These are phyloP conservation scores for Astragalus membranaceus DNA, from an alignment of 306 rosid species.

Conservation along the genomic window DNA sequence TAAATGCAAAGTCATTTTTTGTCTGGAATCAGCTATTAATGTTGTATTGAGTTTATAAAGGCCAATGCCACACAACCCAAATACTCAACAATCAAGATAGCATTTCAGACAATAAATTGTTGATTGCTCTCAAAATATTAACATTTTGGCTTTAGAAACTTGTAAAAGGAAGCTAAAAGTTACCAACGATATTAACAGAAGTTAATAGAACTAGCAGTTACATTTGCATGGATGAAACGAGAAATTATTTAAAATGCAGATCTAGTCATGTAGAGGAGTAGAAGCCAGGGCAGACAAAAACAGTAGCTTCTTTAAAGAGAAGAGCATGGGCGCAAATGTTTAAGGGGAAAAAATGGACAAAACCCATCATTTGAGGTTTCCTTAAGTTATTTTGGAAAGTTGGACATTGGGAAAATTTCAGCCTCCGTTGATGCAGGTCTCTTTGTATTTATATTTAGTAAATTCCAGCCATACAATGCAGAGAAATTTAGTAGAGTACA, in stretches of 20 bases:
- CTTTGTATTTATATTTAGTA: neutral
- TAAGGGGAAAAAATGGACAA: neutral
- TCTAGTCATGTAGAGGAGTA: too few species aligned
- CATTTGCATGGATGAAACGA: neutral
- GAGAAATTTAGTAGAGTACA: too few species aligned
- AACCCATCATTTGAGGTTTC: neutral
- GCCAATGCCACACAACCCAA: neutral
- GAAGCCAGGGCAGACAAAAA: too few species aligned
- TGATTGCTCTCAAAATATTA: neutral
- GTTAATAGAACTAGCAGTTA: neutral
- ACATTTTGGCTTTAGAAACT: neutral
- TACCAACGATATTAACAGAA: neutral
- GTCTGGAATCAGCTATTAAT: neutral
- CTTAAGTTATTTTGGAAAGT: neutral
- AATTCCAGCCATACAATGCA: neutral
- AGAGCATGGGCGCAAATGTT: neutral
- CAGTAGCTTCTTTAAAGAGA: neutral
- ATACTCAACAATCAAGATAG: neutral
- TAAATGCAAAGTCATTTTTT: conserved; percentile 7
- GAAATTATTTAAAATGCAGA: too few species aligned
- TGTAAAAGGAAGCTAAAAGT: neutral
- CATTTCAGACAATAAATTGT: neutral
- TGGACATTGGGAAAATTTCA: neutral
- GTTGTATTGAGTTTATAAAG: neutral
- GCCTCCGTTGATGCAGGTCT: neutral